Evolutionary conservation across 164 flowering plant genomes (phyloP).

Genomic region (Echeveria elegans): DNA sequence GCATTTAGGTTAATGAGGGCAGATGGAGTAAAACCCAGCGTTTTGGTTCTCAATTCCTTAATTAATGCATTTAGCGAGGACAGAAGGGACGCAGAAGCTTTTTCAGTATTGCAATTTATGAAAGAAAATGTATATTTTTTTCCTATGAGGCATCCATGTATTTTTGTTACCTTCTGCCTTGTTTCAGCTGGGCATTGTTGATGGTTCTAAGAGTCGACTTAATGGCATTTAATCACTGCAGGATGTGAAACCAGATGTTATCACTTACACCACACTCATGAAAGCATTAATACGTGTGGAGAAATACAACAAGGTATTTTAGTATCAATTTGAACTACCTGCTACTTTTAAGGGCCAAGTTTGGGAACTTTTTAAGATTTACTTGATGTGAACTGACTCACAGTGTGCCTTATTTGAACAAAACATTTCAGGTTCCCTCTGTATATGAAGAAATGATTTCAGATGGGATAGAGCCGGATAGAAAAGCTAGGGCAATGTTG

Average conservation of each 20-base stretch:
- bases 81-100: constrained; percentile 84
- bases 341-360: neutral
- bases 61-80: constrained; percentile 98
- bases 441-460: constrained; percentile 87
- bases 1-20: constrained; percentile 82
- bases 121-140: constrained; percentile 66
- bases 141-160: neutral
- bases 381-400: neutral
- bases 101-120: constrained; percentile 81
- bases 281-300: constrained; percentile 87
- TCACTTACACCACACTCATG: constrained; percentile 95
- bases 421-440: constrained; percentile 66
- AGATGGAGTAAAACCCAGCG: constrained; percentile 80
- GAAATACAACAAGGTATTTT: constrained; percentile 71
- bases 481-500: constrained; percentile 85
- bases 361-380: neutral
- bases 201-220: neutral
- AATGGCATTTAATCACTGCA: constrained; percentile 22
- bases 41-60: constrained; percentile 72
- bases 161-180: neutral
- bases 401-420: neutral
- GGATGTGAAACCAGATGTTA: constrained; percentile 86
- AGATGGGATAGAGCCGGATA: constrained; percentile 78
- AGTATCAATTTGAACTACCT: too few species aligned
- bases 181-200: neutral